A percentile compares a stretch with the other conserved stretches of the same genome.
Conservation (phyloP, 2,329 filamentous ascomycete genomes). For the Calcarisporium arbuscula region DNA sequence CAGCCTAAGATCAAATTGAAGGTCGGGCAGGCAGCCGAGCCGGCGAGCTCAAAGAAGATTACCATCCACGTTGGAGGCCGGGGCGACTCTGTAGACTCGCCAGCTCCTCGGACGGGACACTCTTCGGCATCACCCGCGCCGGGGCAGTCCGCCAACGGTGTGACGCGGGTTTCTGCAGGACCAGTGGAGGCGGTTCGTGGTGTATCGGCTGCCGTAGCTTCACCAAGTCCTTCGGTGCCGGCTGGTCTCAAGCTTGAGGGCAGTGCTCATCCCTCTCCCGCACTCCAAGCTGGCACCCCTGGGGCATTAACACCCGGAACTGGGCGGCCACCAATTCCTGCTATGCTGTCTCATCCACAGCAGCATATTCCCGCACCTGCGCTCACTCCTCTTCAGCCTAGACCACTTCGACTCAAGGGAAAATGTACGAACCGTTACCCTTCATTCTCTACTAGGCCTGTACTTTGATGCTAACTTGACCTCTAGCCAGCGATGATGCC, state of each 20-base stretch:
- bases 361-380: constrained; percentile 22
- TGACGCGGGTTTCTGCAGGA: constrained; percentile 1
- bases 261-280: constrained; percentile 18
- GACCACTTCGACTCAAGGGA: constrained; percentile 30
- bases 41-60: constrained; percentile 53
- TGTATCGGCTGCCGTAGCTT: constrained; percentile 24
- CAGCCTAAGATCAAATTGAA: constrained; percentile 78
- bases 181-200: constrained; percentile 34
- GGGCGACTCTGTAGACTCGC: constrained; percentile 47
- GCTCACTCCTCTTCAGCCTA: too few species aligned
- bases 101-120: constrained; percentile 32
- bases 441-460: neutral
- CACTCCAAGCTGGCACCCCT: constrained; percentile 13
- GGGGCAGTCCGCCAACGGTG: constrained; percentile 10
- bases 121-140: constrained; percentile 15
- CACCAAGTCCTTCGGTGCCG: constrained; percentile 38
- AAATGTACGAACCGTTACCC: constrained; percentile 30
- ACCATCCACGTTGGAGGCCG: constrained; percentile 64
- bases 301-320: constrained; percentile 10
- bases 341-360: constrained; percentile 13
- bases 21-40: constrained; percentile 45
- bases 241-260: constrained; percentile 31
- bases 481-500: constrained; percentile 48
- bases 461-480: neutral
- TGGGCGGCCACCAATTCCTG: constrained; percentile 11